A percentile compares a stretch with the other conserved stretches of the same genome.
Conservation (phyloP, 192 early-diverging fungal species). For the Coemansia sp. region DNA sequence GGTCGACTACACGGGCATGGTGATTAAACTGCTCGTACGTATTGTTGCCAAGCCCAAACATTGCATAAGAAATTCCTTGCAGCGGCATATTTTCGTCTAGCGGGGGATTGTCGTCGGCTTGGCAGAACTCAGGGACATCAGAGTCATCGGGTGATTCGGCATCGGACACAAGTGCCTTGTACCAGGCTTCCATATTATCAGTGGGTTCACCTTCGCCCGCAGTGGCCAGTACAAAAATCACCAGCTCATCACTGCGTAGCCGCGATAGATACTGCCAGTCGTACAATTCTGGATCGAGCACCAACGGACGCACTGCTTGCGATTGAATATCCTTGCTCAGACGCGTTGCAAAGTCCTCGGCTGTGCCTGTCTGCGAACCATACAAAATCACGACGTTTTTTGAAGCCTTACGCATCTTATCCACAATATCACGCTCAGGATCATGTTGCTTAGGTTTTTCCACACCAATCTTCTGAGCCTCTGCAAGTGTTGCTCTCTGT, state of each 20-base stretch:
- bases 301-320: conserved; percentile 70
- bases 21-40: conserved; percentile 76
- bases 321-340: conserved; percentile 75
- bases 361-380: conserved; percentile 98
- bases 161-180: conserved; percentile 72
- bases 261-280: conserved; percentile 81
- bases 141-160: conserved; percentile 64
- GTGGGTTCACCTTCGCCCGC: conserved; percentile 98
- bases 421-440: conserved; percentile 46
- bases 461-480: not conserved
- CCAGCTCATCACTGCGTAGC: conserved; percentile 63
- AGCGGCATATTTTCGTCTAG: conserved; percentile 77
- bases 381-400: conserved; percentile 87
- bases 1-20: conserved; percentile 70
- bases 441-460: conserved; percentile 23
- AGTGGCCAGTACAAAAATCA: conserved; percentile 93
- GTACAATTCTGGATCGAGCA: conserved; percentile 87
- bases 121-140: conserved; percentile 57
- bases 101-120: conserved; percentile 71
- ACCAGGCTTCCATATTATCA: conserved; percentile 94
- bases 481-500: conserved; percentile 9
- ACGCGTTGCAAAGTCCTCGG: conserved; percentile 94
- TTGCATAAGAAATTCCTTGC: conserved; percentile 49
- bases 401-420: conserved; percentile 56
- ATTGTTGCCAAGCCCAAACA: conserved; percentile 58